Evolutionary conservation across 495 filamentous ascomycete species (phyloP).

Genomic region (Penicillium soppii): DNA sequence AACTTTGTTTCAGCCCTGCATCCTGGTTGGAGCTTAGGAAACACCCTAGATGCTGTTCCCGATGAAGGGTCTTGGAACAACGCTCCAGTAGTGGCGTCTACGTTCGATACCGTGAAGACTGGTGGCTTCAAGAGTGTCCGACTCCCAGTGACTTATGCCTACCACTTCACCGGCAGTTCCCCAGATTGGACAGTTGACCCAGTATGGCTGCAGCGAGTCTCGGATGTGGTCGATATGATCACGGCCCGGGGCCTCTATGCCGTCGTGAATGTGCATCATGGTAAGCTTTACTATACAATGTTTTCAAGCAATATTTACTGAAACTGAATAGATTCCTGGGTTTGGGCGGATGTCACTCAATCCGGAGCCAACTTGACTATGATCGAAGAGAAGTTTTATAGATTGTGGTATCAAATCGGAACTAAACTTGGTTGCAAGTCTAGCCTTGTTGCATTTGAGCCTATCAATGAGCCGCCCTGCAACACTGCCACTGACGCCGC

Average conservation of each 20-base stretch:
- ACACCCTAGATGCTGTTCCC: constrained; percentile 59
- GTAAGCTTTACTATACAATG: constrained; percentile 5
- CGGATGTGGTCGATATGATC: constrained; percentile 58
- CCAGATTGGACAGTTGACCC: constrained; percentile 55
- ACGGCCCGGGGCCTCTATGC: constrained; percentile 50
- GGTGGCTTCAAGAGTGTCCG: constrained; percentile 59
- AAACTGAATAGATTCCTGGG: constrained; percentile 46
- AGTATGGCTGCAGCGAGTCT: constrained; percentile 59
- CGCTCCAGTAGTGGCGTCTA: constrained; percentile 41
- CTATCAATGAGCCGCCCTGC: constrained; percentile 60
- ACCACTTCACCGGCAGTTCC: constrained; percentile 52
- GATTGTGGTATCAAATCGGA: constrained; percentile 60
- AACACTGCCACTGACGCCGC: constrained; percentile 49
- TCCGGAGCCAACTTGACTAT: constrained; percentile 46
- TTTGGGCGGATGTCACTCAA: constrained; percentile 56
- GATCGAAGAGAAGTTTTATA: constrained; percentile 57
- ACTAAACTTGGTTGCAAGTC: constrained; percentile 55
- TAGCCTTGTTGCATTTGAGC: constrained; percentile 55
- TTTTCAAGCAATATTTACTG: neutral
- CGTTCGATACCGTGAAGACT: constrained; percentile 51
- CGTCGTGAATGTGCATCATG: constrained; percentile 61
- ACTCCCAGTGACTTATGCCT: constrained; percentile 60
- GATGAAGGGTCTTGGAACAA: constrained; percentile 63
- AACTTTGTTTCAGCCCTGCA: constrained; percentile 34
- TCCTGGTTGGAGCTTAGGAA: constrained; percentile 48